Percentiles rank a stretch among this genome's conserved stretches.
Conservation (phyloP, 257 asterid genomes). For the Haberlea rhodopensis region DNA sequence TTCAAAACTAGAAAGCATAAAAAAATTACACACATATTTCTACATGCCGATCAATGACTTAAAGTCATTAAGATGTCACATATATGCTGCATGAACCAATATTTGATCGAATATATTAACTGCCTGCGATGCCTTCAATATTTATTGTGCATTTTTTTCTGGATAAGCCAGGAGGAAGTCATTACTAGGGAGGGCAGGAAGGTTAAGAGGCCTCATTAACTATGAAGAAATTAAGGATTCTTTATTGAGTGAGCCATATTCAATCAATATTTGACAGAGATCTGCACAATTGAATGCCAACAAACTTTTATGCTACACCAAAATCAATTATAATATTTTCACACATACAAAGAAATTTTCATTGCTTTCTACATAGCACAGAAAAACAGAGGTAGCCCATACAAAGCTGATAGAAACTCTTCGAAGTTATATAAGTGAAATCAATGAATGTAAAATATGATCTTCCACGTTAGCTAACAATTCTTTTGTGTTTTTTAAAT, state of each 20-base stretch:
- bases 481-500: neutral
- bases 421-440: no score
- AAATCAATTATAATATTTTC: neutral
- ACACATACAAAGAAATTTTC: neutral
- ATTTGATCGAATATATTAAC: neutral
- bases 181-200: neutral
- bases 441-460: no score
- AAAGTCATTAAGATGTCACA: slow-evolving; percentile 14
- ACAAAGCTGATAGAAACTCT: no score
- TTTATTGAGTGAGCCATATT: neutral
- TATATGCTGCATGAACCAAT: slow-evolving; percentile 22
- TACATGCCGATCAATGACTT: slow-evolving; percentile 17
- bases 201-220: neutral
- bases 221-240: neutral
- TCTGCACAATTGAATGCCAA: neutral
- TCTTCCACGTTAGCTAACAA: neutral
- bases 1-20: slow-evolving; percentile 23
- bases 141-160: neutral
- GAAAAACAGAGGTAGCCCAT: neutral
- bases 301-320: neutral
- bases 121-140: slow-evolving; percentile 15
- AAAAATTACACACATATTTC: slow-evolving; percentile 8
- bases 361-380: no score
- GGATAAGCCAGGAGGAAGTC: slow-evolving; percentile 11
- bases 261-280: neutral